Evolutionary conservation across 73 alveolate species (phyloP), one percentile per base, ranked within the genome.

Genomic region (Breviolum minutum): DNA sequence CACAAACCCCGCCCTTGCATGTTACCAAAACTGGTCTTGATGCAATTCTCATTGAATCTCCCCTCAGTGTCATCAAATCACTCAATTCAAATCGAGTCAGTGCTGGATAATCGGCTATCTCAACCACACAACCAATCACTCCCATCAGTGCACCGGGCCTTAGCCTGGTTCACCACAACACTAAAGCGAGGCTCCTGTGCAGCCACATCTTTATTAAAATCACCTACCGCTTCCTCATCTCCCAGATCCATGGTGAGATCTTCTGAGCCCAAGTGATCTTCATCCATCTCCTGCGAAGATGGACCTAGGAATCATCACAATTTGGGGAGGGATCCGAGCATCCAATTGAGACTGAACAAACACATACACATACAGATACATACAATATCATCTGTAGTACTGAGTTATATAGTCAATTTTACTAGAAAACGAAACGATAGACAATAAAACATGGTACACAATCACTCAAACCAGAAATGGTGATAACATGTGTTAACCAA

Each of bases 101-200:
- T n/a, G n/a, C n/a, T n/a, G n/a, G n/a, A n/a, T n/a, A n/a, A n/a
- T n/a, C n/a, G n/a, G n/a, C n/a, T n/a, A n/a, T n/a, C n/a, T n/a
- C n/a, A n/a, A n/a, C n/a, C 54, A 40, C 0, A 40, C 54, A 40
- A 40, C 0, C 54, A 40, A 40, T 40, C 54, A 40, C 54, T 3
- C 80, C 81, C 81, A 20, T 20, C 81, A 71, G 26, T 71, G 13
- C 48, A 16, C 63, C 14, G 61, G 29, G 30, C 92, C 92, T 83
- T 83, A 61, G 92, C 92, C 32, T 83, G 92, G 74, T 83, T 54
- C 92, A 83, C 92, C 73, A 83, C 92, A 60, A 48, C 92, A n/a
- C 92, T 83, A 54, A 60, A 61, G 61, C 92, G 70, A 24, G 92
- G 92, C 74, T 83, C 92, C 92, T 83, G 74, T 24, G 92, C 88